Evolutionary conservation across 1,284 basidiomycete species (phyloP), one percentile per base, ranked within the genome.

Genomic region (Trametes hirsuta): DNA sequence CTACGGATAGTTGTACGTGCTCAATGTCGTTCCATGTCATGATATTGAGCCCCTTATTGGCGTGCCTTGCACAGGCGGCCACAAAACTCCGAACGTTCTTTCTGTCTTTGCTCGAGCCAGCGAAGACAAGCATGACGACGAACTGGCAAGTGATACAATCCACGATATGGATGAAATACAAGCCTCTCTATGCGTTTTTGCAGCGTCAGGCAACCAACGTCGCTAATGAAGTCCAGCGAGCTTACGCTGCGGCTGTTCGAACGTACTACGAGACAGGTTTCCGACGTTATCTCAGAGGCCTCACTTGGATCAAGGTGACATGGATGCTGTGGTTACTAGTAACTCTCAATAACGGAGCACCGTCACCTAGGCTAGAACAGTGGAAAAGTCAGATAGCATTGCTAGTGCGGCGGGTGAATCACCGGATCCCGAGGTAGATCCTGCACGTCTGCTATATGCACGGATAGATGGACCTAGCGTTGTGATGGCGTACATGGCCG

Each of bases 251-350:
- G 46, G 87, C 92, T 11, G 91, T 93, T 4, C 84, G 95, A 21
- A 84, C 94, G 18, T 99, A 98, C 73, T 98, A 95, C 65, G 97
- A 99, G 76, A 98, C 97, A 15, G 94, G 91, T 0, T 96, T 99
- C 71, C 80, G 97, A 59, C 80, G 97, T 49, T 99, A 99, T 72
- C 84, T 89, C 30, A 81, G 97, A 35, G 90, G 88, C 67, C 78
- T 98, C 47, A 84, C 87, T 24, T 86, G 81, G 74, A 83, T 97
- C 47, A 91, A 91, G 81, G 88, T 91, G 50, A 53, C 56, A 18
- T 6, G 15, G 8, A 42, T 10, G 40, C 9, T 15, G 0, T 18
- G 18, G 18, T n/a, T 2, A 18, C 11, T 30, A n/a, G 2, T 34
- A 3, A 18, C 9, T 47, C n/a, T 34, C 9, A 10, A 11, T 5